phyloP scores from a whole-genome alignment of 306 rosid species.

The Clitoria ternatea region DNA sequence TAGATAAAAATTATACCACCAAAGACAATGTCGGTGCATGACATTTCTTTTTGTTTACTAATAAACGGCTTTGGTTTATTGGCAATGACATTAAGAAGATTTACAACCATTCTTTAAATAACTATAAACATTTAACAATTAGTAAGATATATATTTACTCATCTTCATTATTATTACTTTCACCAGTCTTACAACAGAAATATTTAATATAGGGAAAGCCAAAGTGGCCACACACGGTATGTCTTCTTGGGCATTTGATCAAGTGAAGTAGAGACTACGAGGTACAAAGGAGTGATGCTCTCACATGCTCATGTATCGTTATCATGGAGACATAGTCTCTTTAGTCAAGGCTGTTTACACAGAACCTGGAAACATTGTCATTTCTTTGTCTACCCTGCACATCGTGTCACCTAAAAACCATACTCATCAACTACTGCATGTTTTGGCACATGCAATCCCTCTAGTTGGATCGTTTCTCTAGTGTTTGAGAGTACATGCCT shows the following conservation, averaged over 20 bases:
- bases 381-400: slow-evolving; percentile 33
- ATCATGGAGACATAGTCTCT: slow-evolving; percentile 41
- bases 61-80: no score
- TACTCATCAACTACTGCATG: background rate
- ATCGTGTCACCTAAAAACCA: slow-evolving; percentile 19
- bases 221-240: background rate
- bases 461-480: no score
- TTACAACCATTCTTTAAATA: background rate
- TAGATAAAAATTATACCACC: no score
- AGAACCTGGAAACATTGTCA: slow-evolving; percentile 40
- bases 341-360: slow-evolving; percentile 31
- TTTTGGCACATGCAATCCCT: no score
- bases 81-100: no score
- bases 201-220: background rate
- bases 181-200: no score
- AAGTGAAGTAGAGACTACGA: background rate
- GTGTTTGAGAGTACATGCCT: no score
- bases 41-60: no score
- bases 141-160: background rate
- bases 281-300: slow-evolving; percentile 1
- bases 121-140: background rate
- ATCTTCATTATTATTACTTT: no score
- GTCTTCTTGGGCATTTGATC: background rate
- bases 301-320: slow-evolving; percentile 35
- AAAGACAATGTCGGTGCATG: no score